Evolutionary conservation across 2,329 filamentous ascomycete species (phyloP).

Genomic region (Fusarium sp.): DNA sequence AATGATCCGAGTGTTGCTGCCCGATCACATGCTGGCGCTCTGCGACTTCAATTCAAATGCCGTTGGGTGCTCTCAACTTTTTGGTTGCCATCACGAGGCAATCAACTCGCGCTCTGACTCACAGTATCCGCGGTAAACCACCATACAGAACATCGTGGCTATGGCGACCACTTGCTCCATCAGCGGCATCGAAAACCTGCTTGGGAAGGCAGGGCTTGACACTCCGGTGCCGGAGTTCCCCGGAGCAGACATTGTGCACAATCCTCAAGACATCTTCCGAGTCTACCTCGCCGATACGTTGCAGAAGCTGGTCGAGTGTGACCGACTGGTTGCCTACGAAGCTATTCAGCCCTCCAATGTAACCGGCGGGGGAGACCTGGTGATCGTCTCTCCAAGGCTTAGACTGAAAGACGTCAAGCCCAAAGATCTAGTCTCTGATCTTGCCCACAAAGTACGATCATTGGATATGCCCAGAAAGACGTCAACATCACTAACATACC

Average conservation of each 20-base stretch:
- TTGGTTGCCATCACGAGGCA: conserved; percentile 10
- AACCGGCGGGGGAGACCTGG: conserved; percentile 45
- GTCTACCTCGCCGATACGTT: conserved; percentile 45
- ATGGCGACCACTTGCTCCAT: conserved; percentile 47
- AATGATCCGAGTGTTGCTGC: too few species aligned
- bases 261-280: conserved; percentile 48
- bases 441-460: conserved; percentile 36
- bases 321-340: conserved; percentile 44
- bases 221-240: conserved; percentile 44
- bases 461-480: background rate
- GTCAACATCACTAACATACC: conserved; percentile 12
- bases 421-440: conserved; percentile 40
- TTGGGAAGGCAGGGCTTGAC: conserved; percentile 41
- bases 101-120: background rate
- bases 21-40: background rate
- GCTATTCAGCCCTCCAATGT: conserved; percentile 48
- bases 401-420: conserved; percentile 31
- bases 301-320: conserved; percentile 41
- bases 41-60: background rate
- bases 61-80: background rate
- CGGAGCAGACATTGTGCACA: conserved; percentile 41
- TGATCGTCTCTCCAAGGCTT: conserved; percentile 46
- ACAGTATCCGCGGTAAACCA: background rate
- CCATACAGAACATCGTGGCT: conserved; percentile 11
- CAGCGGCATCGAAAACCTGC: conserved; percentile 36